Percentiles rank a stretch among this genome's conserved stretches.
Conservation (phyloP, 2,329 filamentous ascomycete species). For the Emydomyces testavorans region DNA sequence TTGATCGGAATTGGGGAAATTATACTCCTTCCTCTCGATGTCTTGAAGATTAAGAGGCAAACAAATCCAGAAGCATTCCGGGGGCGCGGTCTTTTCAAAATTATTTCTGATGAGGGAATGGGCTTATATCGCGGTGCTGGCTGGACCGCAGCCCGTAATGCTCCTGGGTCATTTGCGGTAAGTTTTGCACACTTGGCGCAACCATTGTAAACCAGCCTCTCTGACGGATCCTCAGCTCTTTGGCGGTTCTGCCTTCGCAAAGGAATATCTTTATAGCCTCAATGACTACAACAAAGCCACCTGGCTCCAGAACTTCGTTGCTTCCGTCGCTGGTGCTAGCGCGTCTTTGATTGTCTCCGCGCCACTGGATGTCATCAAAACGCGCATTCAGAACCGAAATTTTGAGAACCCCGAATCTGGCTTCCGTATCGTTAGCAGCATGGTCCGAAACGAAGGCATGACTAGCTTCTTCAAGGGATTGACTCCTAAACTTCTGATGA, state of each 20-base stretch:
- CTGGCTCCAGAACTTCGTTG: slow-evolving; percentile 95
- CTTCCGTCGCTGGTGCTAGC: slow-evolving; percentile 87
- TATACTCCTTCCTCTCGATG: slow-evolving; percentile 83
- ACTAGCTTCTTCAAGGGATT: slow-evolving; percentile 94
- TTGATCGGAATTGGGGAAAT: slow-evolving; percentile 97
- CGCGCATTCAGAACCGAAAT: slow-evolving; percentile 94
- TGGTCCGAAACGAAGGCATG: slow-evolving; percentile 81
- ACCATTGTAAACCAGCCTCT: slow-evolving; percentile 17
- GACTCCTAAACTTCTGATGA: slow-evolving; percentile 96
- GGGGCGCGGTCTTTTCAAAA: slow-evolving; percentile 78
- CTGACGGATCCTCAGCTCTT: slow-evolving; percentile 56
- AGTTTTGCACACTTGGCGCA: slow-evolving; percentile 28
- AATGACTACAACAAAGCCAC: slow-evolving; percentile 88
- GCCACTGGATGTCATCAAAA: slow-evolving; percentile 95
- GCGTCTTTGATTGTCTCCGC: slow-evolving; percentile 95
- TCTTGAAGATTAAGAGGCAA: slow-evolving; percentile 98
- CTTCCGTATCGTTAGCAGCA: slow-evolving; percentile 80
- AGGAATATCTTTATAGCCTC: slow-evolving; percentile 86
- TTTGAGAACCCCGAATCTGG: slow-evolving; percentile 96
- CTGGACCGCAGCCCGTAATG: slow-evolving; percentile 95
- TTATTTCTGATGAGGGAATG: slow-evolving; percentile 87
- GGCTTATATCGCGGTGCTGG: slow-evolving; percentile 92
- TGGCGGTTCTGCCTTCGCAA: slow-evolving; percentile 91
- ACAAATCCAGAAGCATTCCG: slow-evolving; percentile 98
- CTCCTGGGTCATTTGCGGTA: slow-evolving; percentile 92